Evolutionary conservation across 140 eudicot genomes (phyloP), one percentile per base, ranked within the genome.

Genomic region (Anethum foeniculum): DNA sequence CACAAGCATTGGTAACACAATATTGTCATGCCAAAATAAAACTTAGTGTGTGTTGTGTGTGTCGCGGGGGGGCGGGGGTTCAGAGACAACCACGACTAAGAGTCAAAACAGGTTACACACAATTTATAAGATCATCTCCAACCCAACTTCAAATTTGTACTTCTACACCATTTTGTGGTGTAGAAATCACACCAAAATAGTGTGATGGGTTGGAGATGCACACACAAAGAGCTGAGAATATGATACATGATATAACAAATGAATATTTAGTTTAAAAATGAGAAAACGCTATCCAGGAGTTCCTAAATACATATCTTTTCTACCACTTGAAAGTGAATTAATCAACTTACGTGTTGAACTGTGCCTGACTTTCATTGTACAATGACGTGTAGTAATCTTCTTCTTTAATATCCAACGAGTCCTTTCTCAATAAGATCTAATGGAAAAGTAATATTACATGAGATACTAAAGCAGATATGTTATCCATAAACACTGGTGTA

Each of bases 321-420:
- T 21, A 65, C 73, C 13, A 65, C 38, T 28, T 32, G n/a, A 30
- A 12, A 32, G 28, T 68, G 74, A 30, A 68, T 30, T 15, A 68
- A 21, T 68, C 14, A 3, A 73, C 88, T 72, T 86, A 91, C 99
- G 97, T 95, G 77, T 92, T 95, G 65, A 92, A 95, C 77, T 92
- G 90, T 6, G 97, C 91, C 86, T 86, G 96, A 83, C 95, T 92
- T 76, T 92, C 97, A 81, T 85, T 95, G 84, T 95, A 95, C 77
- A 95, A 85, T 89, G 97, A 89, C 52, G 87, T 87, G 83, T 95
- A 95, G 76, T 92, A 95, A 65, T 95, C 99, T 79, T 88, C 90
- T 88, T 95, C 99, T 51, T 80, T 91, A 48, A 90, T 71, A 92
- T 95, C 99, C 86, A 95, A 86, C 75, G 86, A 60, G 86, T 92